These are phyloP conservation scores for Gnaphalium uliginosum DNA, from an alignment of 129 eudicot genomes.

Conservation along the genomic window DNA sequence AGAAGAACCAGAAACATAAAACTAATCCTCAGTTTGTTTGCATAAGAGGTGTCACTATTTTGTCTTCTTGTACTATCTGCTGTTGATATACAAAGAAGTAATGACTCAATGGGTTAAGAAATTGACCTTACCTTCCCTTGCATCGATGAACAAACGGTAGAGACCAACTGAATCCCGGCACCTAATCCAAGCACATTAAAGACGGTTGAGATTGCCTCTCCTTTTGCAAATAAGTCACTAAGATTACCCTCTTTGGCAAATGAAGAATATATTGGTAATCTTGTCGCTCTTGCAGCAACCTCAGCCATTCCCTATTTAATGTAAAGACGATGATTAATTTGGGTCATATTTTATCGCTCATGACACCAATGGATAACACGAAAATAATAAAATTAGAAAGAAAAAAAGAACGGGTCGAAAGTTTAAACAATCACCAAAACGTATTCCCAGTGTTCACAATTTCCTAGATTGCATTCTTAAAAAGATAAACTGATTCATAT, in stretches of 20 bases:
- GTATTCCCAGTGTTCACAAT: not conserved
- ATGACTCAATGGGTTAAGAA: not conserved
- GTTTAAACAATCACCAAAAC: not conserved
- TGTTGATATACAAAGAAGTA: not conserved
- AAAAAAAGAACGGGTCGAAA: not conserved
- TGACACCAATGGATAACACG: not conserved
- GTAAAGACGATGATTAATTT: not conserved
- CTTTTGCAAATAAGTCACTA: constrained; percentile 97
- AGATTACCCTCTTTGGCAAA: constrained; percentile 99
- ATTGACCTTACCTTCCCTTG: constrained; percentile 74
- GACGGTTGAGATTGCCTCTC: constrained; percentile 95
- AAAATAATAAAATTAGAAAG: not conserved
- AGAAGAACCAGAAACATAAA: constrained; percentile 11
- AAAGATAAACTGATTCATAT: too few species aligned
- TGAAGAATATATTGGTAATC: constrained; percentile 95
- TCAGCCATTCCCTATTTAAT: constrained; percentile 94
- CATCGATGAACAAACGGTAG: constrained; percentile 91
- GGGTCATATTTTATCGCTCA: not conserved
- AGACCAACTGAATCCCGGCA: constrained; percentile 83
- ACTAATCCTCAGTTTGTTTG: not conserved
- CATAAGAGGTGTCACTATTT: not conserved
- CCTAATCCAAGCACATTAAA: constrained; percentile 93
- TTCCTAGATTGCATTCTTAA: not conserved
- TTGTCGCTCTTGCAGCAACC: constrained; percentile 98
- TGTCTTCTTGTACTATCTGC: not conserved